phyloP scores from a whole-genome alignment of 306 rosid genomes.

The Luffa aegyptiaca region DNA sequence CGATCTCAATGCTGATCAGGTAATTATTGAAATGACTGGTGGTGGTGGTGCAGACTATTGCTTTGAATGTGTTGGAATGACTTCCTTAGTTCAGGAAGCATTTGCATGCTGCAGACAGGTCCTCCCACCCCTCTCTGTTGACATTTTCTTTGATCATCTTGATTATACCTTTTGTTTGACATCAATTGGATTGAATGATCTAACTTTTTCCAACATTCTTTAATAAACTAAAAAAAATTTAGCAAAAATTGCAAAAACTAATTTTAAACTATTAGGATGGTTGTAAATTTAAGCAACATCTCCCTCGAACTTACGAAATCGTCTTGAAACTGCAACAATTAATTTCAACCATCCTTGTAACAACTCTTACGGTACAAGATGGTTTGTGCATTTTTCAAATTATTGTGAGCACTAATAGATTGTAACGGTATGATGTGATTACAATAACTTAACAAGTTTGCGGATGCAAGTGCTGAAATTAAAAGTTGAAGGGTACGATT shows the following conservation, averaged over 20 bases:
- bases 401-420: too few species aligned
- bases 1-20: conserved; percentile 19
- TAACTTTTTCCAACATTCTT: not conserved
- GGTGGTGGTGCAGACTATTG: conserved; percentile 80
- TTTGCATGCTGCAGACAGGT: conserved; percentile 79
- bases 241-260: not conserved
- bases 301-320: not conserved
- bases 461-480: not conserved
- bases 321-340: not conserved
- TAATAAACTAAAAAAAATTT: not conserved
- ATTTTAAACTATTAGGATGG: too few species aligned
- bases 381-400: too few species aligned
- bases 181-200: not conserved
- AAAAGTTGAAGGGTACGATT: not conserved
- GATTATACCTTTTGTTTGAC: not conserved
- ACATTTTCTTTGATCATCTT: conserved; percentile 27
- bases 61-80: conserved; percentile 74
- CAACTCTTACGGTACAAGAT: not conserved
- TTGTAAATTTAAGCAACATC: not conserved
- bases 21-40: conserved; percentile 47
- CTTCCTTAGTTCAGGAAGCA: conserved; percentile 68
- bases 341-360: not conserved
- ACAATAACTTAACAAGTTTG: not conserved
- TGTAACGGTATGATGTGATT: not conserved
- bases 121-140: not conserved